These are phyloP conservation scores for Plantago major DNA, from an alignment of 257 asterid genomes.

Conservation along the genomic window DNA sequence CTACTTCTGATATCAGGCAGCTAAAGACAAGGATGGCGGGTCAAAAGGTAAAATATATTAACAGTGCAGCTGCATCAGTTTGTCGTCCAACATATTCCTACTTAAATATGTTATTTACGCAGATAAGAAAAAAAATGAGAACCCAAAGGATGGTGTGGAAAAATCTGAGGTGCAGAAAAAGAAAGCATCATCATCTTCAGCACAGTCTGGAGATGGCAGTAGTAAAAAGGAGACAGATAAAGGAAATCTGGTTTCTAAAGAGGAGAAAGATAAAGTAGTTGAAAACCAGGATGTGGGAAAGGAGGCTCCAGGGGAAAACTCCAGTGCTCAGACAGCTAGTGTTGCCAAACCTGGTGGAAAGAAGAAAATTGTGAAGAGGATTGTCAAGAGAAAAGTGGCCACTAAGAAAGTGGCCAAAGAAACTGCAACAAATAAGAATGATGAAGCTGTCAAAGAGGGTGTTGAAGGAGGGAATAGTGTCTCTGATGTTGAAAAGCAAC, in stretches of 20 bases:
- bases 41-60: conserved; percentile 42
- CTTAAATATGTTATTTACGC: conserved; percentile 19
- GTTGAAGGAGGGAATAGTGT: conserved; percentile 30
- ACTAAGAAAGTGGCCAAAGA: conserved; percentile 31
- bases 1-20: conserved; percentile 31
- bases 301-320: conserved; percentile 31
- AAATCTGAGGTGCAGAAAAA: conserved; percentile 36
- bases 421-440: conserved; percentile 30
- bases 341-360: conserved; percentile 58
- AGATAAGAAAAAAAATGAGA: conserved; percentile 40
- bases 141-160: conserved; percentile 29
- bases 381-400: conserved; percentile 47
- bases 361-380: conserved; percentile 73
- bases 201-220: conserved; percentile 32
- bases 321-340: conserved; percentile 35
- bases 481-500: conserved; percentile 41
- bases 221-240: conserved; percentile 38
- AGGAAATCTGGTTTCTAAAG: conserved; percentile 30
- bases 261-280: conserved; percentile 35
- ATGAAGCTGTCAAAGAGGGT: conserved; percentile 34
- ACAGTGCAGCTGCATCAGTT: conserved; percentile 13
- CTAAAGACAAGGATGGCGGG: conserved; percentile 46
- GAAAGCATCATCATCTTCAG: conserved; percentile 42
- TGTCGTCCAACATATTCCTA: conserved; percentile 12
- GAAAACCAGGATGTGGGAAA: conserved; percentile 37